Evolutionary conservation across 129 eudicot genomes (phyloP).

Genomic region (Tanacetum coccineum): DNA sequence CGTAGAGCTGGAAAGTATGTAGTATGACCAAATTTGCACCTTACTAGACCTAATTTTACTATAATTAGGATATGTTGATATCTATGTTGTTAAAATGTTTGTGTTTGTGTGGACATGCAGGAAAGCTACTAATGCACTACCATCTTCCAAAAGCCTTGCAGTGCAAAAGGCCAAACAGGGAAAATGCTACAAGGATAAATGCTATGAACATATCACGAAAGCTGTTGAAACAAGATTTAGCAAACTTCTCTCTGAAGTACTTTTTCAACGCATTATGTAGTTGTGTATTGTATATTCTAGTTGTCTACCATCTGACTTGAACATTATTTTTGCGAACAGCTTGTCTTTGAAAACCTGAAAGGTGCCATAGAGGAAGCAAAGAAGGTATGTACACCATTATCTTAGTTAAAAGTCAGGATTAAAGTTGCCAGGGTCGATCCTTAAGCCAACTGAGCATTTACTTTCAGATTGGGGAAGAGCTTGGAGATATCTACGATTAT

Average conservation of each 20-base stretch:
- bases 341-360: slow-evolving; percentile 75
- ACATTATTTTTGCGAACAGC: slow-evolving; percentile 38
- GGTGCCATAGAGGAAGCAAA: slow-evolving; percentile 95
- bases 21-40: slow-evolving; percentile 4
- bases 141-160: slow-evolving; percentile 60
- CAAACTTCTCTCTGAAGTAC: slow-evolving; percentile 73
- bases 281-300: not conserved
- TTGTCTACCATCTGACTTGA: slow-evolving; percentile 16
- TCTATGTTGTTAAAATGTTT: slow-evolving; percentile 9
- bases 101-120: slow-evolving; percentile 38
- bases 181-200: slow-evolving; percentile 93
- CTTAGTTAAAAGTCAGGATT: slow-evolving; percentile 1
- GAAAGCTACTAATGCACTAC: slow-evolving; percentile 44
- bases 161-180: slow-evolving; percentile 81
- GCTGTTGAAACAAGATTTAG: slow-evolving; percentile 81
- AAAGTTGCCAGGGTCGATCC: slow-evolving; percentile 9
- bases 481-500: slow-evolving; percentile 86
- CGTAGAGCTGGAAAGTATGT: slow-evolving; percentile 80
- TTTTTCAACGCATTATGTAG: slow-evolving; percentile 21
- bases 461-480: slow-evolving; percentile 94
- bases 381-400: slow-evolving; percentile 40
- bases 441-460: not conserved
- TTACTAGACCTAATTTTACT: not conserved
- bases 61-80: not conserved
- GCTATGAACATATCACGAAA: slow-evolving; percentile 79